These are phyloP conservation scores for Actinomucor elegans DNA, from an alignment of 371 early-diverging fungal species.

Conservation along the genomic window DNA sequence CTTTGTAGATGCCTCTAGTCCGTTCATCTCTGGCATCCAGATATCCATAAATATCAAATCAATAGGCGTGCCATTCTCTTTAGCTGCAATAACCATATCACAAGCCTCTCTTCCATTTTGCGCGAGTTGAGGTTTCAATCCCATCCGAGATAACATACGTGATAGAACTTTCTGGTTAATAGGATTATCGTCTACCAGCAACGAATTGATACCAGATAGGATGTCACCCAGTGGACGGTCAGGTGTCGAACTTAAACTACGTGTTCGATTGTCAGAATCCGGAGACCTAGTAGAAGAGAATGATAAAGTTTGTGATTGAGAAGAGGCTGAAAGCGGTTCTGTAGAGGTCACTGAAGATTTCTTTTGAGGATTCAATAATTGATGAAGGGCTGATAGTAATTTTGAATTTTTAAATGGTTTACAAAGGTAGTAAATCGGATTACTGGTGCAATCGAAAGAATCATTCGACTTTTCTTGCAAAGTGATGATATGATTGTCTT, in stretches of 20 bases:
- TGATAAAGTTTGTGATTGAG: neutral
- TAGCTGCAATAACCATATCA: conserved; percentile 18
- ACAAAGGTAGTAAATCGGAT: neutral
- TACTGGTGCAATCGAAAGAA: too few species aligned
- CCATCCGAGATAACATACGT: conserved; percentile 34
- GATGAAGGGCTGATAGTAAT: conserved; percentile 3
- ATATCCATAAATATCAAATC: conserved; percentile 54
- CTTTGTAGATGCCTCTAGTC: conserved; percentile 41
- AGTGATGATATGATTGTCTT: neutral
- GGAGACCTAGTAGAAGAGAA: neutral
- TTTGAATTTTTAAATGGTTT: conserved; percentile 19
- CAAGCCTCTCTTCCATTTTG: conserved; percentile 48
- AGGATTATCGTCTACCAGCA: conserved; percentile 58
- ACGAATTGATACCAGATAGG: conserved; percentile 16
- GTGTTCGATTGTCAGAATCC: neutral
- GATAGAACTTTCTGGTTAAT: conserved; percentile 51
- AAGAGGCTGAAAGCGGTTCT: neutral
- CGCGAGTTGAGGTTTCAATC: conserved; percentile 18
- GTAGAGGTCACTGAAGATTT: neutral
- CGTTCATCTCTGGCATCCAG: conserved; percentile 62
- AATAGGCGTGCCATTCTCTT: conserved; percentile 16
- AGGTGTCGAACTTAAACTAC: conserved; percentile 3
- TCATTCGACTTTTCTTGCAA: neutral
- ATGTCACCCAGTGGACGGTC: conserved; percentile 8
- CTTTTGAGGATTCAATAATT: neutral